These are phyloP conservation scores for Stenocarpella maydis DNA, from an alignment of 2,329 filamentous ascomycete genomes.

Conservation along the genomic window DNA sequence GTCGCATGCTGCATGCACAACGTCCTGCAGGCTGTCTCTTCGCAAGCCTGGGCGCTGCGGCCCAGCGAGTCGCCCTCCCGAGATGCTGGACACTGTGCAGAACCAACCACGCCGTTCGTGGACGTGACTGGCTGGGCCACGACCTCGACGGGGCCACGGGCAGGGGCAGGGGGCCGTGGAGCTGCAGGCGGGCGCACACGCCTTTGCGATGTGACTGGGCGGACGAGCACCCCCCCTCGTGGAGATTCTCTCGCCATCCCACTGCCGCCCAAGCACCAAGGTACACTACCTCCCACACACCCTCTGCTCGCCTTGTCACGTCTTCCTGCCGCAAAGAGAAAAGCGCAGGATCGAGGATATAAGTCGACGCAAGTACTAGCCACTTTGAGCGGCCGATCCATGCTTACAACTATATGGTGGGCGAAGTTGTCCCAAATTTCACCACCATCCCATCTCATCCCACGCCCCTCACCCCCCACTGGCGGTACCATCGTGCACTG, in stretches of 20 bases:
- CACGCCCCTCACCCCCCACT: no score
- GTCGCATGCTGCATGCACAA: background rate
- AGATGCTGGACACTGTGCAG: conserved; percentile 6
- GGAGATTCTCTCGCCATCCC: no score
- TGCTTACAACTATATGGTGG: no score
- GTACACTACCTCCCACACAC: background rate
- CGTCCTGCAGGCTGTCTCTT: background rate
- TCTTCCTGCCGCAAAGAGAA: no score
- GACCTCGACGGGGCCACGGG: conserved; percentile 8
- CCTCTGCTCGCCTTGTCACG: no score
- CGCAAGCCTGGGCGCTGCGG: background rate
- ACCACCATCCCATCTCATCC: no score
- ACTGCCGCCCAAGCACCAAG: background rate
- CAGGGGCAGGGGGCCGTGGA: conserved; percentile 25
- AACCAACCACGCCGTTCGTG: background rate
- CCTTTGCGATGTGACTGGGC: conserved; percentile 21
- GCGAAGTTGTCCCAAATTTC: no score
- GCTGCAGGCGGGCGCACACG: conserved; percentile 26
- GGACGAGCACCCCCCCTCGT: background rate
- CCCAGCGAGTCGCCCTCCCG: conserved; percentile 30
- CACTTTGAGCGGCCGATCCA: no score
- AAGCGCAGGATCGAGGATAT: no score
- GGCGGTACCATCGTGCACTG: no score
- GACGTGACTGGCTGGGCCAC: conserved; percentile 10
- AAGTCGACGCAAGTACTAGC: no score